Percentiles rank a stretch among this genome's conserved stretches.
Evolutionary conservation across 306 rosid species (phyloP).

Genomic region (Astragalus glycyphyllos): DNA sequence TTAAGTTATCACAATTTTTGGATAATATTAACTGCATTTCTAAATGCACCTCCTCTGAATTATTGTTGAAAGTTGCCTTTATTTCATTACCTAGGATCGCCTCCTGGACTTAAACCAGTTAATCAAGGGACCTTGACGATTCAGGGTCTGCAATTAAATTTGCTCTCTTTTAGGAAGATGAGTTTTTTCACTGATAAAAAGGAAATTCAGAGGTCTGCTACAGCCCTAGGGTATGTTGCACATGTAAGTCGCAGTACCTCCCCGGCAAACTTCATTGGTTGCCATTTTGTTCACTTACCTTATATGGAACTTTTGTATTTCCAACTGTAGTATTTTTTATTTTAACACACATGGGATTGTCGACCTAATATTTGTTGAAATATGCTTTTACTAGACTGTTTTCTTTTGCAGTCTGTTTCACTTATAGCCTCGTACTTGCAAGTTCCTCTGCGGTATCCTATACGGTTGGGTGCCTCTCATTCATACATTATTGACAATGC

Average conservation of each 20-base stretch:
- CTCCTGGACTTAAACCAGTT: constrained; percentile 63
- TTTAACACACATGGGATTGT: constrained; percentile 22
- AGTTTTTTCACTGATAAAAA: constrained; percentile 91
- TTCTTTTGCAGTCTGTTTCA: constrained; percentile 79
- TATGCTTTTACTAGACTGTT: constrained; percentile 46
- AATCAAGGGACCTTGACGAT: constrained; percentile 86
- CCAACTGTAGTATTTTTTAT: constrained; percentile 6
- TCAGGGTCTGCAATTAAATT: constrained; percentile 80
- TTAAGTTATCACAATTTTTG: constrained; percentile 3
- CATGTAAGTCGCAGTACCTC: constrained; percentile 67
- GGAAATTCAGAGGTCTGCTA: constrained; percentile 88
- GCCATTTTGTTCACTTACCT: constrained; percentile 31
- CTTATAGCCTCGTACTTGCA: constrained; percentile 84
- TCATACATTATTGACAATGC: constrained; percentile 83
- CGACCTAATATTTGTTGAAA: constrained; percentile 41
- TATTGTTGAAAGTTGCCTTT: constrained; percentile 30
- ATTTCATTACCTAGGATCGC: constrained; percentile 59
- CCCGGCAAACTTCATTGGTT: constrained; percentile 30
- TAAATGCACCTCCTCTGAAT: constrained; percentile 32
- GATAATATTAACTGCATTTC: constrained; percentile 32
- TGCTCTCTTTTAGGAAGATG: constrained; percentile 83
- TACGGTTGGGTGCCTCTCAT: constrained; percentile 85
- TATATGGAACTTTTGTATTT: constrained; percentile 24
- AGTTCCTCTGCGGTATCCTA: constrained; percentile 88
- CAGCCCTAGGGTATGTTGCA: constrained; percentile 89